Evolutionary conservation across 208 protist species (phyloP), one percentile per base, ranked within the genome.

Genomic region (Herpetomonas tarakana): DNA sequence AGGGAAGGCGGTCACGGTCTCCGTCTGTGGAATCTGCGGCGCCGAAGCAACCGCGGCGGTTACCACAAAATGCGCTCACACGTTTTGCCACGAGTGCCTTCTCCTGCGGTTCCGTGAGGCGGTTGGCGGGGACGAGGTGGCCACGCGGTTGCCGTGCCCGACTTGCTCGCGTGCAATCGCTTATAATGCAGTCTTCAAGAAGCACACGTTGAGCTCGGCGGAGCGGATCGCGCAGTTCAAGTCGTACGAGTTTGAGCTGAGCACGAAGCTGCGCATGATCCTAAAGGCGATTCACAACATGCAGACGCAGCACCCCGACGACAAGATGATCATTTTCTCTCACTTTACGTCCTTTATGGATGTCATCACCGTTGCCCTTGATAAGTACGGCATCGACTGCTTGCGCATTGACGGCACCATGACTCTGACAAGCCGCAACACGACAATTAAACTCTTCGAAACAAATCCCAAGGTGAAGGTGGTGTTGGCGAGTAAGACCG

Each of bases 311-410:
- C 58, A 74, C 58, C 82, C 81, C 18, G 68, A 75, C 27, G 88
- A 93, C 41, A 99, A 99, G 76, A 88, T 91, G 78, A 92, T 99
- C 49, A 92, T 99, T 16, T 99, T 99, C 65, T 98, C 92, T 12
- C 98, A 99, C 53, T 99, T 98, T 81, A 99, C 97, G 2, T 94
- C 86, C 0, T 98, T 99, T 72, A 92, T 99, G 68, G 94, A 99
- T 65, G 71, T 98, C 7, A 86, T 99, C 41, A 83, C 97, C 22
- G 82, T 87, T 0, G 67, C 84, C 1, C 68, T 99, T 0, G 65
- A 83, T 4, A 60, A 71, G 16, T 79, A 70, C 55, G 65, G 62
- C 35, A 83, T 97, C 58, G 25, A 62, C 11, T 94, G 79, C 55
- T 52, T 95, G 11, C 78, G 96, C 11, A 68, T 98, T 26, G 91